Base-by-base conservation (phyloP, 305 asterid species). In the Fraxinus dipetala region DNA sequence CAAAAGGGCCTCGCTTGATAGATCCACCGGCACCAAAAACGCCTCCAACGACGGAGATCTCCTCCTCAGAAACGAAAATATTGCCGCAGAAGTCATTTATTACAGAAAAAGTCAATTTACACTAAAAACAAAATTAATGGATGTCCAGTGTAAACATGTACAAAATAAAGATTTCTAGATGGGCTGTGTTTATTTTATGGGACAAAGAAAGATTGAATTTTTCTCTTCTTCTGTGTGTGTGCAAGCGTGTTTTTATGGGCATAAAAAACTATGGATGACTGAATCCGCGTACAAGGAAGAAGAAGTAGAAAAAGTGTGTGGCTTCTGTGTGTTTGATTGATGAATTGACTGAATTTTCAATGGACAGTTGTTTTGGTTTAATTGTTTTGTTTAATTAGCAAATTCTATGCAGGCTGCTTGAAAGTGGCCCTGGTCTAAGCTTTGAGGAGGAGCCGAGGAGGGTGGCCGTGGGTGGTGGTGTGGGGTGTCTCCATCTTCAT, bases 71-170 rank as follows among this genome's bases (percentile, higher is more conserved):
- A 95, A 93, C 89, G 97, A 88, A 86, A 95, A 92, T 61, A 90
- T 91, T 77, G 95, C 95, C 83, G 97, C 95, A n/a, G 97, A 93
- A 32, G 94, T 94, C 99, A 95, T 93, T 34, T 38, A 67, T 48
- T 48, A 48, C 20, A 14, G 61, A 16, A 48, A 48, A 48, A 14
- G 7, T 48, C 20, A 48, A 48, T 48, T 48, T 48, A 3, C 61
- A 16, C 61, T 7, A 48, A 48, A 48, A 48, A 48, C 1, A 48
- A 14, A 14, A 14, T 48, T 48, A 48, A 14, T 16, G 61, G 22
- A 16, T 51, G 8, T n/a, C 22, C 8, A 51, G 22, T 51, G 22
- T 51, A 51, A 16, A 4, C 61, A 16, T 51, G 61, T 4, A 16
- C 22, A 16, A 16, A 51, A 14, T 51, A 8, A 51, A 51, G 61